Base-by-base conservation (phyloP, 371 early-diverging fungal genomes). In the Saksenaea oblongispora region DNA sequence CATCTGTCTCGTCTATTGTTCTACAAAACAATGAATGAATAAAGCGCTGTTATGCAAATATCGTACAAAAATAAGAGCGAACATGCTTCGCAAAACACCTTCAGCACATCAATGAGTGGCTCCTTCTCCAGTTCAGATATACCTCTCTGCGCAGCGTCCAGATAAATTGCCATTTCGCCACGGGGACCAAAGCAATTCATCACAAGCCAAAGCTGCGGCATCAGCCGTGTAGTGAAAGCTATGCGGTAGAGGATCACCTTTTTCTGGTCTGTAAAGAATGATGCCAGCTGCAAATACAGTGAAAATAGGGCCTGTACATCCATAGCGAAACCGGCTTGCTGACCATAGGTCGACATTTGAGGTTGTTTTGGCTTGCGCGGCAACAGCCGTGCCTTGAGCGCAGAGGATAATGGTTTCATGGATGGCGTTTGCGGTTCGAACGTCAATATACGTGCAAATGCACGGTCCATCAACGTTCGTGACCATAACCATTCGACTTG, bases 1-100 rank as follows among this genome's bases (percentile, higher is more conserved):
- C 79, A 72, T 95, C 95, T 13, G 91, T 88, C 64, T 95, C 94
- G 44, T 92, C 92, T 22, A 92, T 69, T 0, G 93, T 92, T 35
- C 86, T 84, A 73, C 26, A 34, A 54, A 37, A 44, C 34, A 59
- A 42, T 18, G 59, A 4, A 51, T 1, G 18, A 65, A 14, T 47
- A 47, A 22, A 22, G 8, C 18, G 41, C 11, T 31, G 31, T 31
- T 7, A 31, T 31, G 31, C 31, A 31, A 31, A 31, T 7, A 27
- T 18, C 34, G 11, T 39, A 85, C 86, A 83, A 62, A 55, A 87
- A 85, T 14, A 87, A 71, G 22, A 88, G 67, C 13, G 79, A 76
- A 34, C 82, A 82, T 15, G 74, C 76, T 65, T 89, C 86, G 57
- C 89, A 89, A 71, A 90, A 89, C 22, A 87, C 66, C 35, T 81